Evolutionary conservation across 2,329 filamentous ascomycete species (phyloP), one percentile per base, ranked within the genome.

Genomic region (Fusarium sp.): DNA sequence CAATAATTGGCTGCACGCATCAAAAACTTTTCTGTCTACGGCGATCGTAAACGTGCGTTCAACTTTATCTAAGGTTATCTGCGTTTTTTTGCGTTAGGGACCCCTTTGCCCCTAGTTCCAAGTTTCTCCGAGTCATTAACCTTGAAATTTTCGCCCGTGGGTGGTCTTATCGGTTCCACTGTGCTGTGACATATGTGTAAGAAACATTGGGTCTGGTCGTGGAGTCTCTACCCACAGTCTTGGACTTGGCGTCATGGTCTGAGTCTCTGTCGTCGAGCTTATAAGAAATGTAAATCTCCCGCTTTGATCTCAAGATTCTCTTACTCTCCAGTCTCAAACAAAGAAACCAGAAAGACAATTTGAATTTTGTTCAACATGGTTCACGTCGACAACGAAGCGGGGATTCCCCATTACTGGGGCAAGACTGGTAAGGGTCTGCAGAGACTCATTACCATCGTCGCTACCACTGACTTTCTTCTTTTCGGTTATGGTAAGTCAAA

Each of bases 391-490:
- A 69, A 66, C 53, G 66, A 62, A 37, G 40, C 34, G 41, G 66
- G 66, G 32, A 55, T 69, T 14, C 66, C 66, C 14, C 58, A 60
- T 58, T 69, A 69, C 66, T 69, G 66, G 66, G 66, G 66, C 56
- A 69, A 61, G 60, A 62, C 66, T 30, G 66, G 66, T 9, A 69
- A 69, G 41, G 56, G 56, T 56, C 66, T 69, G 12, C 66, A 69
- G 5, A 62, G 9, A 12, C 55, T 69, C 41, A 69, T 69, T 7
- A 69, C 66, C n/a, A 69, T 69, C 9, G 66, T 69, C 32, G 66
- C 66, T 42, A 69, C 66, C 2, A 69, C 59, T 21, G 66, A 69
- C 21, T 69, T 69, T 41, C 66, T 69, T 49, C 66, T 68, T 27
- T 68, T 68, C 49, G 65, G 65, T 49, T 68, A 68, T 43, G 65